Evolutionary conservation across 305 asterid genomes (phyloP).

Genomic region (Solanum hybrid): DNA sequence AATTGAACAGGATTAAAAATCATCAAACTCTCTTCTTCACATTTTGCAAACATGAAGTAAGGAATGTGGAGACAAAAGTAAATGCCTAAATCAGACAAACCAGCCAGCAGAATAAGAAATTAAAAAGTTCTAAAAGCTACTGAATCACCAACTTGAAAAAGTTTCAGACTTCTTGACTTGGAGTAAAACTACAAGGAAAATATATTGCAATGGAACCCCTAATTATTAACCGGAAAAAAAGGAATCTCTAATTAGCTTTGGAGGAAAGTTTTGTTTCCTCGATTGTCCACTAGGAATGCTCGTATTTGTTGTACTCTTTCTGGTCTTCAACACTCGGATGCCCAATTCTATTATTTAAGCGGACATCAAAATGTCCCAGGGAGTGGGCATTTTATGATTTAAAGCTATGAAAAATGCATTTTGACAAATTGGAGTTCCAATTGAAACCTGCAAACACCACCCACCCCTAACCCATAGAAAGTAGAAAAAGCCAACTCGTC

Average conservation of each 20-base stretch:
- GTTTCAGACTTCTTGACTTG: background rate
- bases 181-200: background rate
- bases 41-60: background rate
- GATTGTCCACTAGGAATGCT: background rate
- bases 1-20: background rate
- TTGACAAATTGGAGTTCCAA: background rate
- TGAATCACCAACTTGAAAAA: background rate
- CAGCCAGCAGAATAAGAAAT: background rate
- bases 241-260: background rate
- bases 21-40: background rate
- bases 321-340: background rate
- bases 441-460: background rate
- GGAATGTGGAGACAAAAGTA: background rate
- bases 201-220: background rate
- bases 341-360: background rate
- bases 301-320: background rate
- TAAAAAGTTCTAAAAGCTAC: background rate
- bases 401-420: background rate
- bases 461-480: background rate
- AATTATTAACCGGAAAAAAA: background rate
- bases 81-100: background rate
- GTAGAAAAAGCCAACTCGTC: background rate
- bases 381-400: background rate
- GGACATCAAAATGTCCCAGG: background rate
- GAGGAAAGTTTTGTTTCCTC: background rate